Conservation (phyloP, 495 filamentous ascomycete genomes). For the Aspergillus leporis region DNA sequence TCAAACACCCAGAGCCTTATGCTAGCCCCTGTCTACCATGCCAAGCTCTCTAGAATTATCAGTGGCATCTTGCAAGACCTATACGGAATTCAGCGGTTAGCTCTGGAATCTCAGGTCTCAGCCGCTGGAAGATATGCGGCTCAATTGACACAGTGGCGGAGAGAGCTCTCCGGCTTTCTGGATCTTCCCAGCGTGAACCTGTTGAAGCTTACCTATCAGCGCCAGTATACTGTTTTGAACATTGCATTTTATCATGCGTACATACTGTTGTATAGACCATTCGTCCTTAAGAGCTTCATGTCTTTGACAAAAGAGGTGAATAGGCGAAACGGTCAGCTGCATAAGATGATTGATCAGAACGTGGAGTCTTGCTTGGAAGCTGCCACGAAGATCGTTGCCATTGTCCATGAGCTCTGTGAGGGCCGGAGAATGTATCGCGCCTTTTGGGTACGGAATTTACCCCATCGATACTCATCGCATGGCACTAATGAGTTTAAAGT, state of each 20-base stretch:
- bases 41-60: slow-evolving; percentile 31
- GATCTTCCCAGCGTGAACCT: slow-evolving; percentile 25
- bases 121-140: slow-evolving; percentile 19
- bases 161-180: slow-evolving; percentile 22
- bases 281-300: slow-evolving; percentile 23
- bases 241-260: slow-evolving; percentile 29
- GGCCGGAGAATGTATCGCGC: slow-evolving; percentile 22
- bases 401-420: slow-evolving; percentile 23
- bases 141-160: slow-evolving; percentile 21
- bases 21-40: slow-evolving; percentile 42
- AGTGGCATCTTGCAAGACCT: slow-evolving; percentile 27
- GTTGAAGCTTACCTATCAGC: slow-evolving; percentile 27
- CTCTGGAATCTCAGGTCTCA: slow-evolving; percentile 9
- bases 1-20: slow-evolving; percentile 38
- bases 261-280: slow-evolving; percentile 28
- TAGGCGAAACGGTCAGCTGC: slow-evolving; percentile 4
- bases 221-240: slow-evolving; percentile 30
- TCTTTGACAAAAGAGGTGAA: slow-evolving; percentile 3
- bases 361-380: slow-evolving; percentile 19
- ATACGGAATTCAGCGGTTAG: slow-evolving; percentile 20
- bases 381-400: slow-evolving; percentile 19
- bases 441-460: slow-evolving; percentile 24
- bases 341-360: slow-evolving; percentile 9
- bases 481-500: slow-evolving; percentile 11
- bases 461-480: neutral